Evolutionary conservation across 139 green algal species (phyloP), one percentile per base, ranked within the genome.

Genomic region (Volvox africanus): DNA sequence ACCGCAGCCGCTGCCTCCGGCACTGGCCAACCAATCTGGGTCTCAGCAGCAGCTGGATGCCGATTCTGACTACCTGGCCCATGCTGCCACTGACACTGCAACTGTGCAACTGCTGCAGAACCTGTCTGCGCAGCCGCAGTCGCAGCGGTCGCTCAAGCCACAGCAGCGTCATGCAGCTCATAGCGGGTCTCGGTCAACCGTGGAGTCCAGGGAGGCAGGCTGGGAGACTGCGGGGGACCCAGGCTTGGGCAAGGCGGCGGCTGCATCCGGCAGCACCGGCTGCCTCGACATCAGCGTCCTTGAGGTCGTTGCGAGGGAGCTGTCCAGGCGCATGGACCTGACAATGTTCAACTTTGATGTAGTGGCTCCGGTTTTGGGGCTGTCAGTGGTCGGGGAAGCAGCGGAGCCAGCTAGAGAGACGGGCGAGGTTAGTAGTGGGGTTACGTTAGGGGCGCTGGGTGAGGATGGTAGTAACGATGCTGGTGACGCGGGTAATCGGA

Each of bases 281-380:
- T 32, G 67, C 67, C 24, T 88, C 62, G 65, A 88, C 35, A 67
- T 81, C 1, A 18, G 9, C 18, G 69, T 55, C 50, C 61, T 92
- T 33, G 22, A 33, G 19, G 71, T 33, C 1, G 65, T 89, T 0
- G 89, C 89, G 1, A 14, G 9, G 33, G 62, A 18, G 35, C 61
- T 92, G 24, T 50, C 55, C 2, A 0, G 22, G 21, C 61, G 37
- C 6, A 28, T 88, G 44, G 30, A 67, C 2, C 80, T 92, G 0
- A 69, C 21, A 28, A 44, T 92, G n/a, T 92, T 92, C 88, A 92
- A 92, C 55, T 92, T 92, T 68, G 88, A 92, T 37, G 37, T 83
- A n/a, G 44, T 92, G n/a, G 80, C 78, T 68, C 80, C 88, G 65
- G 65, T 28, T 24, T 12, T 12, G 65, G 65, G 2, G 65, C 65